phyloP scores from a whole-genome alignment of 495 filamentous ascomycete genomes.

The Polyplosphaeria fusca region DNA sequence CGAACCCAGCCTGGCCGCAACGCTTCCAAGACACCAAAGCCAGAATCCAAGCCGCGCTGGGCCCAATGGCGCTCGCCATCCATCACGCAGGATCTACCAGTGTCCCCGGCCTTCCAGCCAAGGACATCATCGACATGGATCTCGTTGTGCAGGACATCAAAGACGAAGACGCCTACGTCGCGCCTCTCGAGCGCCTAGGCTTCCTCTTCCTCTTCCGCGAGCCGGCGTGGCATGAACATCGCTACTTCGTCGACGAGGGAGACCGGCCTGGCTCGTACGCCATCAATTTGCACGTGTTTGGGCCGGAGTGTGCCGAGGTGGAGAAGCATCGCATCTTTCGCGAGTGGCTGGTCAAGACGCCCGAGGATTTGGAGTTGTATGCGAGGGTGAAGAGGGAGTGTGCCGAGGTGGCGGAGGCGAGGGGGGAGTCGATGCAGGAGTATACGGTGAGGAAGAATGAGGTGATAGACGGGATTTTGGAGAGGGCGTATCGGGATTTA shows the following conservation, averaged over 20 bases:
- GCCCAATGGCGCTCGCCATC: slow-evolving; percentile 33
- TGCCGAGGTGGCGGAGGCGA: slow-evolving; percentile 34
- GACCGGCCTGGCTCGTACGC: slow-evolving; percentile 15
- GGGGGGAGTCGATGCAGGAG: slow-evolving; percentile 41
- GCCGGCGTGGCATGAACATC: slow-evolving; percentile 49
- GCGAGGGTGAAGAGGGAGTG: slow-evolving; percentile 43
- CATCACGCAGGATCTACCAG: slow-evolving; percentile 52
- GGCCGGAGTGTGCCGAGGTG: slow-evolving; percentile 44
- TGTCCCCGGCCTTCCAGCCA: slow-evolving; percentile 49
- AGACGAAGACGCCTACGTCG: slow-evolving; percentile 46
- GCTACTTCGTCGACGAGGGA: slow-evolving; percentile 40
- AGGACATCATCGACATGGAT: slow-evolving; percentile 52
- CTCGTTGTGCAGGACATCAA: slow-evolving; percentile 43
- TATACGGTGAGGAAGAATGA: slow-evolving; percentile 47
- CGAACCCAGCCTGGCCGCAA: slow-evolving; percentile 46
- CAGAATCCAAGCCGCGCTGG: slow-evolving; percentile 41
- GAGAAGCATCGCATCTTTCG: slow-evolving; percentile 48
- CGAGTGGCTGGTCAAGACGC: slow-evolving; percentile 45
- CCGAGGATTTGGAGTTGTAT: slow-evolving; percentile 44
- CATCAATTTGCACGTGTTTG: slow-evolving; percentile 51
- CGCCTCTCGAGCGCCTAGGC: slow-evolving; percentile 44
- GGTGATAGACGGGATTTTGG: slow-evolving; percentile 44
- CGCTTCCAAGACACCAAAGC: slow-evolving; percentile 37
- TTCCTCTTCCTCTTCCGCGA: slow-evolving; percentile 50
- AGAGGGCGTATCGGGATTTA: slow-evolving; percentile 41